Base-by-base conservation (phyloP, 1,284 basidiomycete species). In the Ceratobasidium theobromae region DNA sequence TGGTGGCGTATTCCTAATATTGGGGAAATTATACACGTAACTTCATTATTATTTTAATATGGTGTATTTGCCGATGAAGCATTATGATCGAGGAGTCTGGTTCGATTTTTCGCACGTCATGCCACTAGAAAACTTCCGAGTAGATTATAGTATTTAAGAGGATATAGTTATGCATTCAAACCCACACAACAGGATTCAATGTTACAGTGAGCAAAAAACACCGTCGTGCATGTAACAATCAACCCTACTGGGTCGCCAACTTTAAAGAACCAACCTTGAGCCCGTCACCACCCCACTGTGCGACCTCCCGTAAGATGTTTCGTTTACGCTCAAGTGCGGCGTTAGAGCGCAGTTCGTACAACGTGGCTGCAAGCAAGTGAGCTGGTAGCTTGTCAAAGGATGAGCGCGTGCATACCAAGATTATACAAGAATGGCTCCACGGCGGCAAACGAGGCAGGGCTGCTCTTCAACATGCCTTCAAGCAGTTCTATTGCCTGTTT, bases 391-490 rank as follows among this genome's bases (percentile, higher is more conserved):
- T 8, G 38, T 12, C 18, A 23, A 25, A 16, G 4, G 49, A 2
- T 2, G 14, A 53, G 9, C n/a, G 33, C 23, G 49, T 1, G 76
- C 88, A 70, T 73, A 91, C 90, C 88, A 16, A 92, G 78, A 70
- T 92, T 92, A 76, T 91, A 92, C 48, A 92, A 73, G 74, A 88
- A 88, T 3, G 89, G 89, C 72, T 92, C 89, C 1, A 88, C 86
- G 21, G 86, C 81, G 9, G 87, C 85, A 14, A 87, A 82, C 48
- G 82, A 82, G 0, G 86, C 81, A 0, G 90, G 89, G 1, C 87
- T 86, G 3, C 80, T 73, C 54, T 77, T 78, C 27, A 92, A 73
- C 2, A 84, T 84, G 2, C 70, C 74, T 74, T 92, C 89, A 32
- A 92, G 77, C 1, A 85, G 78, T 46, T 83, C 79, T 53, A 90